Percentiles rank a stretch among this genome's conserved stretches.
Conservation (phyloP, 2,329 filamentous ascomycete genomes). For the Metarhizium sp. region DNA sequence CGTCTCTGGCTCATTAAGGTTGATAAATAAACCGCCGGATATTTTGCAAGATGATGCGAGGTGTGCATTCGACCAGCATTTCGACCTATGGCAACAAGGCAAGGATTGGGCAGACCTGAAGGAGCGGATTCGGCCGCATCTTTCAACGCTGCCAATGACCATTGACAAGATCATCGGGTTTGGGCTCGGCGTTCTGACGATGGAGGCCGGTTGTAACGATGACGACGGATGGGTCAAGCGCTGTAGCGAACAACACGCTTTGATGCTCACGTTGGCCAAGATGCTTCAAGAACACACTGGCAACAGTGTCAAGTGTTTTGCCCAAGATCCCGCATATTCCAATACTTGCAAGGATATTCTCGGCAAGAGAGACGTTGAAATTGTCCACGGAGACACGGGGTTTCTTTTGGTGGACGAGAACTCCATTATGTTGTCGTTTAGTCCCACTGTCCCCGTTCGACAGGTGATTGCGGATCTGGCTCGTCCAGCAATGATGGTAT, state of each 20-base stretch:
- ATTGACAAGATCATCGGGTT: slow-evolving; percentile 4
- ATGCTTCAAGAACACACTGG: not conserved
- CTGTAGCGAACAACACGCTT: slow-evolving; percentile 2
- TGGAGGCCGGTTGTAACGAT: not conserved
- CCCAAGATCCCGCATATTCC: slow-evolving; percentile 9
- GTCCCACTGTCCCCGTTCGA: slow-evolving; percentile 11
- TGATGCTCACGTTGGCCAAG: slow-evolving; percentile 4
- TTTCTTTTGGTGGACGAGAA: slow-evolving; percentile 12
- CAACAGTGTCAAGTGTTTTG: slow-evolving; percentile 1
- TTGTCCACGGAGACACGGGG: slow-evolving; percentile 8
- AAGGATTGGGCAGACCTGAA: not conserved
- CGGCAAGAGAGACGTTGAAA: slow-evolving; percentile 2
- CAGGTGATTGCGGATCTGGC: slow-evolving; percentile 13
- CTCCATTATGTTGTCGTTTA: slow-evolving; percentile 10
- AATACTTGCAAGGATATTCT: slow-evolving; percentile 4
- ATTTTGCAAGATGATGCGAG: not conserved
- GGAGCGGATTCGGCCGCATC: not conserved
- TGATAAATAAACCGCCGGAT: not conserved
- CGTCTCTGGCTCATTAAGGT: not conserved
- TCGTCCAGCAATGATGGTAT: slow-evolving; percentile 12
- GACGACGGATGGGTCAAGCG: not conserved
- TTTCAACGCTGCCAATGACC: not conserved
- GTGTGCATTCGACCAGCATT: not conserved
- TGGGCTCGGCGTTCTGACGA: not conserved
- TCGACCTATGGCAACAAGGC: not conserved